phyloP scores from a whole-genome alignment of 495 filamentous ascomycete genomes.

The Copromyces sp. region DNA sequence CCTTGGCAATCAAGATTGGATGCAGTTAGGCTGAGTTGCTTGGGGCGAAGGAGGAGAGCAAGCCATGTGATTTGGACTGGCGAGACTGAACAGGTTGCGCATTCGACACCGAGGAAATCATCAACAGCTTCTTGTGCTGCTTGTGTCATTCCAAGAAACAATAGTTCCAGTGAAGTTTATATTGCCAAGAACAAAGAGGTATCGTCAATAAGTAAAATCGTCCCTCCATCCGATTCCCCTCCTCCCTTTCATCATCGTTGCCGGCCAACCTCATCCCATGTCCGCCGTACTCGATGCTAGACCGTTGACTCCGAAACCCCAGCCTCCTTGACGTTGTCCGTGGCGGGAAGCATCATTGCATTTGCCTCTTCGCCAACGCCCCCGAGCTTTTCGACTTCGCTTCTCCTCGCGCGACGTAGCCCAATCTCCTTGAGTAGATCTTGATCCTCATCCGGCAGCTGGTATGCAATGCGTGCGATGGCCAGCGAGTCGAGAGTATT shows the following conservation, averaged over 20 bases:
- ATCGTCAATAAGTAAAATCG: background rate
- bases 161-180: background rate
- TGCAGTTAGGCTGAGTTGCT: background rate
- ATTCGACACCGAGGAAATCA: no score
- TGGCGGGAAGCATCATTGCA: background rate
- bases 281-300: background rate
- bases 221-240: background rate
- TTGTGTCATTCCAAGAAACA: background rate
- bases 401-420: background rate
- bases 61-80: no score
- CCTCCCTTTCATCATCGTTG: background rate
- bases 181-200: background rate
- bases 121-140: background rate
- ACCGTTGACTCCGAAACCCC: background rate
- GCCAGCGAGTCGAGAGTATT: slow-evolving; percentile 2
- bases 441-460: background rate
- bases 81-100: no score
- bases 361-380: background rate
- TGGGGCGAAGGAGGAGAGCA: background rate
- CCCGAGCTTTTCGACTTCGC: background rate
- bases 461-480: background rate
- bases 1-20: background rate
- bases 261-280: background rate
- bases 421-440: background rate
- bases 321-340: background rate